Base-by-base conservation (phyloP, 306 rosid genomes). In the Oemleria cerasiformis region DNA sequence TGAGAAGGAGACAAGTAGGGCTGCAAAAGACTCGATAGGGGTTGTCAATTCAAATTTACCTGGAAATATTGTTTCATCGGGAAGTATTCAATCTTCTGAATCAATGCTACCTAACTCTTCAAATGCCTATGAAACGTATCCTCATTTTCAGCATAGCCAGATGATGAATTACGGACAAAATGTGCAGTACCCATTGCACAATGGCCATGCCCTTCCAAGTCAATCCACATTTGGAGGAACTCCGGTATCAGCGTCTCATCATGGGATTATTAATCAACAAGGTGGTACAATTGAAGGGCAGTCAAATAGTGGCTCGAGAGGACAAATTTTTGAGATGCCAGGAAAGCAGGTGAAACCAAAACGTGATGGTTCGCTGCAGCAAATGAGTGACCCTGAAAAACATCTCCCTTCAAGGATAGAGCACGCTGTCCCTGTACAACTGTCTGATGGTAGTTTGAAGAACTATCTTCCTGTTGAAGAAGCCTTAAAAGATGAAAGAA, bases 401-500 rank as follows among this genome's bases (percentile, higher is more conserved):
- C 67, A 65, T 73, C 45, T 47, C 62, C 70, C 85, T 59, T 47
- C 61, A 25, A 89, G 71, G 63, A 78, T 70, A 20, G 82, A 80
- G 41, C 41, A 83, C 76, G 44, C 76, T 51, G 77, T 71, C 53
- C 82, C 84, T 77, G 60, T 75, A 61, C 82, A 63, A 36, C 76
- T 72, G 50, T 64, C 59, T 51, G 82, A 83, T 66, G 76, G 71
- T 63, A 69, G 72, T 43, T 65, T 74, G 63, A 71, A 21, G 65
- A 73, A 51, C 48, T 41, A 72, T 77, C 34, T 53, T 55, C 49
- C 77, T 63, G 76, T 63, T 23, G 84, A 79, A 75, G 96, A 84
- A 77, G 75, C 72, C 61, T 66, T 84, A 67, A 82, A 76, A 79
- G 81, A 79, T 72, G 89, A 84, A 83, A 76, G 55, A 9, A 84